Base-by-base conservation (phyloP, 2,329 filamentous ascomycete genomes). In the Trichoderma harzianum region DNA sequence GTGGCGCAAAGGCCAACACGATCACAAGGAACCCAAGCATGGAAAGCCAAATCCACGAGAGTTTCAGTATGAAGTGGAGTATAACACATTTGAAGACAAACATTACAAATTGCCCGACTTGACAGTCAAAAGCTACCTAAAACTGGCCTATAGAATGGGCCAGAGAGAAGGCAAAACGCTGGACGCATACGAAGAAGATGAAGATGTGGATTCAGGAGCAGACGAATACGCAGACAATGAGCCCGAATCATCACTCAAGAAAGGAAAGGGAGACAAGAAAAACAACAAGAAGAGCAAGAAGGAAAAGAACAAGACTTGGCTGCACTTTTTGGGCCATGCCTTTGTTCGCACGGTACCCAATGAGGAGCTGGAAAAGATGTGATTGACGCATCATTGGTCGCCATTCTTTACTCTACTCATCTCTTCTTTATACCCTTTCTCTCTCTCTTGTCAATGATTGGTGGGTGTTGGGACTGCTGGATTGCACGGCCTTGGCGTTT, bases 11-110 rank as follows among this genome's bases (percentile, higher is more conserved):
- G 91, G 90, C 69, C 91, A 90, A 76, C 87, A 91, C 78, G 83
- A 85, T 66, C 86, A 86, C 73, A 90, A 91, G 79, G 84, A 88
- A 3, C 78, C 79, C 5, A 83, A 85, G 72, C 80, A 83, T 61
- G 81, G 83, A 28, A 84, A 86, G 73, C 88, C 90, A 1, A 82
- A 88, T 74, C 89, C 91, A 4, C 88, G 84, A 57, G 82, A 88
- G 39, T 94, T 98, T 80, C 79, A 85, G 18, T 98, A 89, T 78
- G 87, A 97, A 78, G 85, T 97, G 63, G 94, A 97, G 80, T 99
- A 99, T 80, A 90, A 91, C 79, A 98, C 95, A 0, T 91, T 89
- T 70, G 87, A 90, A 26, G 94, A 98, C 79, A 83, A 89, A 72
- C 81, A 91, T 1, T 98, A 95, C 79, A 87, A 89, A 73, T 82